Conservation (phyloP, 768 basidiomycete genomes). For the Leccinum olivaceopallidum region DNA sequence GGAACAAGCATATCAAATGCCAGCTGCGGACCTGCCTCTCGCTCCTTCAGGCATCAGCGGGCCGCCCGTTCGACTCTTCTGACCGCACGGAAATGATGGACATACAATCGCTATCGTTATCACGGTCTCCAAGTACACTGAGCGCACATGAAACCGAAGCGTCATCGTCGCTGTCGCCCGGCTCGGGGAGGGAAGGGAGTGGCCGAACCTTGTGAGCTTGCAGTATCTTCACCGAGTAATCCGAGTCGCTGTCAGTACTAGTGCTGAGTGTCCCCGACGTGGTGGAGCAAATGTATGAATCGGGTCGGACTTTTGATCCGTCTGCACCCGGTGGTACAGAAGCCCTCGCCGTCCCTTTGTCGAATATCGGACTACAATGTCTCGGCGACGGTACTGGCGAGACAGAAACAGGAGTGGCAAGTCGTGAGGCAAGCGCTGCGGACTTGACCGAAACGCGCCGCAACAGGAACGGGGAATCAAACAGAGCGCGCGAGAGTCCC, state of each 20-base stretch:
- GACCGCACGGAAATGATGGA: slow-evolving; percentile 29
- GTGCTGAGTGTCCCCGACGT: neutral
- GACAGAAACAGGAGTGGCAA: slow-evolving; percentile 9
- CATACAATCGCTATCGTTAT: slow-evolving; percentile 10
- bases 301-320: neutral
- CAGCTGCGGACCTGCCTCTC: too few relatives aligned
- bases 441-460: slow-evolving; percentile 12
- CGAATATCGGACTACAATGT: slow-evolving; percentile 1
- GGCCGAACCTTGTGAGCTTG: slow-evolving; percentile 5
- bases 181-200: slow-evolving; percentile 11
- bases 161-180: slow-evolving; percentile 1
- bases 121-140: neutral
- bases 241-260: slow-evolving; percentile 6
- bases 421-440: slow-evolving; percentile 7
- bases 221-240: slow-evolving; percentile 6
- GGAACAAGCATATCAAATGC: too few relatives aligned
- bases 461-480: slow-evolving; percentile 1
- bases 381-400: neutral
- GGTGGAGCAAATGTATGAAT: neutral
- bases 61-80: slow-evolving; percentile 37
- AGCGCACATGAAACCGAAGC: neutral
- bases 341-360: slow-evolving; percentile 15
- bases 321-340: neutral
- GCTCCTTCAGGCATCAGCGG: neutral
- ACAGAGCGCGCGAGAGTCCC: slow-evolving; percentile 1